Base-by-base conservation (phyloP, 768 basidiomycete species). In the Lentinula sp. region DNA sequence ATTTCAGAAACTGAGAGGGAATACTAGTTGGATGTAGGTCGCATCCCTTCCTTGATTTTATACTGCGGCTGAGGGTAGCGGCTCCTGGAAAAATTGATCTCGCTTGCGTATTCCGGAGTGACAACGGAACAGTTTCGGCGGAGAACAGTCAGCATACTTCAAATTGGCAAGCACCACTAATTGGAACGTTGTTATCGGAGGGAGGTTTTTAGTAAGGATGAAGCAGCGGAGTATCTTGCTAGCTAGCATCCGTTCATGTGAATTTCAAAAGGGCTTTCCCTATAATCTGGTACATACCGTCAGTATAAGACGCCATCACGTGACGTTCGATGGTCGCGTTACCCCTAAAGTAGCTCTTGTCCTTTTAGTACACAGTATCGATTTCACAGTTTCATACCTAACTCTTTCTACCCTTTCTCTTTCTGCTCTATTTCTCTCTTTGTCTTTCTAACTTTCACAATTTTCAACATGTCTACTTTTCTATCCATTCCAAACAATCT, bases 401-500 rank as follows among this genome's bases (percentile, higher is more conserved):
- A 16, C 15, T 18, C 16, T 16, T 43, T 43, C 40, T 28, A 15
- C 28, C 21, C 5, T n/a, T 43, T n/a, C 13, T 43, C 28, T 35
- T 28, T 21, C 10, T 43, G 15, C 23, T 9, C 13, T 42, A 16
- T 16, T 51, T 51, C 50, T 32, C 23, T 13, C 31, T 51, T 31
- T 35, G 28, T 39, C 37, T 39, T 39, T 39, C 37, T 8, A 39
- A 39, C 13, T 31, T 55, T 16, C 3, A 28, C 28, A 28, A 28
- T 28, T 39, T 56, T 16, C 9, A 45, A 56, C 55, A 56, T 56
- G 55, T 40, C 55, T 56, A 56, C 21, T 56, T 18, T 28, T 55
- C 40, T 40, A 43, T 40, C 37, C 11, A 18, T 28, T n/a, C 23
- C 50, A 34, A 51, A 35, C 50, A 28, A 43, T 56, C 39, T 56